Conservation (phyloP, 1,284 basidiomycete genomes). For the Anthracocystis panici-leucophaei region DNA sequence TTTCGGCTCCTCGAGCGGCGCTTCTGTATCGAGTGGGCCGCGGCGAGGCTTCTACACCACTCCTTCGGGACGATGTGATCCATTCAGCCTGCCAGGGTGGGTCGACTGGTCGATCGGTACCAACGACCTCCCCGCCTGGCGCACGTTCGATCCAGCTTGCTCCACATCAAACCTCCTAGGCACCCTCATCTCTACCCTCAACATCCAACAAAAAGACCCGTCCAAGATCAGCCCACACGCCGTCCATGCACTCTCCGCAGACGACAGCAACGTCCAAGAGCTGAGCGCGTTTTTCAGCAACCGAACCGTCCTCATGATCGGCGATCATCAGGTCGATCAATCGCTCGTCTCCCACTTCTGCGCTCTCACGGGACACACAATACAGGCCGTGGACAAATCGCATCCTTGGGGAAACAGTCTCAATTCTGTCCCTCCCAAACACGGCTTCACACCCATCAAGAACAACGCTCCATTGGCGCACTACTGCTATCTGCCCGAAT, state of each 20-base stretch:
- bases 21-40: neutral
- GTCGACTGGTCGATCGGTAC: constrained; percentile 51
- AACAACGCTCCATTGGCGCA: constrained; percentile 68
- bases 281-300: constrained; percentile 65
- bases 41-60: constrained; percentile 21
- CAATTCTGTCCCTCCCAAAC: constrained; percentile 43
- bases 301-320: constrained; percentile 70
- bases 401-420: constrained; percentile 66
- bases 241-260: constrained; percentile 10
- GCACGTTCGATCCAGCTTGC: constrained; percentile 55
- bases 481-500: constrained; percentile 70
- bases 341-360: constrained; percentile 70
- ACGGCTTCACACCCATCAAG: constrained; percentile 39
- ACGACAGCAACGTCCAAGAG: constrained; percentile 26
- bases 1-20: neutral
- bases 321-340: constrained; percentile 69
- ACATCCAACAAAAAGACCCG: constrained; percentile 30
- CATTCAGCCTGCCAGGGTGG: constrained; percentile 56
- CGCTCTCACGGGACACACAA: constrained; percentile 65
- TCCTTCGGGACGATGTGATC: constrained; percentile 38
- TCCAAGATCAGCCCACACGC: constrained; percentile 39
- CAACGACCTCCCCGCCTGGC: constrained; percentile 51
- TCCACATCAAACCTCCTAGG: constrained; percentile 41
- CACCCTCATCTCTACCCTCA: constrained; percentile 42
- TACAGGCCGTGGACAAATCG: constrained; percentile 62